Conservation (phyloP, 371 early-diverging fungal genomes). For the Rhizopus delemar region DNA sequence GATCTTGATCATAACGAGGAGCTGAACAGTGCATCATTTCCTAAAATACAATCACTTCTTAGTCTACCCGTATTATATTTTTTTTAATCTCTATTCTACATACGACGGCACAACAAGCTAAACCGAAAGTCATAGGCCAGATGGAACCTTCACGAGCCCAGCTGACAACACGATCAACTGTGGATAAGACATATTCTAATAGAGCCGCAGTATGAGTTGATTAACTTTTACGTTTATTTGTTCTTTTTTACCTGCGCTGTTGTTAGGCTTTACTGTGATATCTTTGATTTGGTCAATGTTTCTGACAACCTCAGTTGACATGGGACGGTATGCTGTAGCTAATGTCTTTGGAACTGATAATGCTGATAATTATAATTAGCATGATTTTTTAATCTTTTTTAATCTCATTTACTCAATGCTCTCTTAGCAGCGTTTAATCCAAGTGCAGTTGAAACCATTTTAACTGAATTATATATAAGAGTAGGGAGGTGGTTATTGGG, state of each 20-base stretch:
- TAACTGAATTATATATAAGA: constrained; percentile 30
- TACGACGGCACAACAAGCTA: constrained; percentile 94
- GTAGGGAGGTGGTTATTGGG: constrained; percentile 32
- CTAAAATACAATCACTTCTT: constrained; percentile 27
- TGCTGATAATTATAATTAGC: constrained; percentile 6
- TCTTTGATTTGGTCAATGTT: constrained; percentile 55
- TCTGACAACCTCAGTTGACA: constrained; percentile 50
- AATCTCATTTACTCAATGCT: constrained; percentile 43
- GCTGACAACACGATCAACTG: constrained; percentile 89
- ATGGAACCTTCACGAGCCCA: constrained; percentile 93
- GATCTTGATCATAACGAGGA: constrained; percentile 97
- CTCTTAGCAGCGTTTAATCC: constrained; percentile 54
- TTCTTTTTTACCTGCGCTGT: constrained; percentile 48
- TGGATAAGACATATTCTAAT: constrained; percentile 76
- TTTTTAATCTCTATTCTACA: constrained; percentile 4
- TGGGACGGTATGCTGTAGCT: constrained; percentile 35
- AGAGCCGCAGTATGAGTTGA: neutral
- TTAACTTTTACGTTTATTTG: neutral
- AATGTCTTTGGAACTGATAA: constrained; percentile 36
- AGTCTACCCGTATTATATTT: neutral
- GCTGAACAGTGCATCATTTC: constrained; percentile 99
- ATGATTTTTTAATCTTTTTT: constrained; percentile 2
- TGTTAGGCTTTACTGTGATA: constrained; percentile 48
- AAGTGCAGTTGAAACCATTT: constrained; percentile 45
- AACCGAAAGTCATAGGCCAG: constrained; percentile 98